Evolutionary conservation across 2,329 filamentous ascomycete species (phyloP), one percentile per base, ranked within the genome.

Genomic region (Xylaria sp.): DNA sequence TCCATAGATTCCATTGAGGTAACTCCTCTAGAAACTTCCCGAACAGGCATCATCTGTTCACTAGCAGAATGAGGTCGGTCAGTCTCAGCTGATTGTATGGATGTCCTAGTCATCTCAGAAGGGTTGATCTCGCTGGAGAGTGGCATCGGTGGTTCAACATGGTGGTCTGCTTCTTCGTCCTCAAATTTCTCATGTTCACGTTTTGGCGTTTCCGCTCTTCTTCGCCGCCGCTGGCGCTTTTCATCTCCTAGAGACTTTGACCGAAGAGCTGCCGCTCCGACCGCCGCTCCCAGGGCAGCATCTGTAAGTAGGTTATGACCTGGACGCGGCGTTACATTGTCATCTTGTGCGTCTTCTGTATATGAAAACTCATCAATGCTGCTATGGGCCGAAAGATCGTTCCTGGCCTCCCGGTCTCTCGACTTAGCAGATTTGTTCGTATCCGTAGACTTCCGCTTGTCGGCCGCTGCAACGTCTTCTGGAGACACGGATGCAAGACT

Each of bases 61-160:
- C 83, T 89, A 21, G 88, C 87, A 17, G 90, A 91, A 47, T 85
- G 83, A 15, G 91, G 89, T 53, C 87, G 81, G 66, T 92, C 91
- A 0, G 91, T 91, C 27, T 90, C 88, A 29, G 91, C 90, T 4
- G 93, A 95, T 17, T 95, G 78, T 55, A 98, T 91, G 0, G 94
- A 97, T 15, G 90, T 90, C 68, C 94, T 85, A 0, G 94, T 98
- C 57, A 97, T 77, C 53, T 97, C 93, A 0, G 94, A 96, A 41
- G 90, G 87, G 67, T 91, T 90, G 59, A 96, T 86, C 58, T 92
- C 91, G 76, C 93, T 97, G 76, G 90, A 89, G 64, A 97, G 83
- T 2, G 94, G 94, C 89, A 97, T 92, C 5, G 91, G 91, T 6
- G 93, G 90, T 4, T 78, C 75, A 9, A 91, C 85, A 49, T 87